Base-by-base conservation (phyloP, 2,329 filamentous ascomycete genomes). In the Cladosporium halotolerans region DNA sequence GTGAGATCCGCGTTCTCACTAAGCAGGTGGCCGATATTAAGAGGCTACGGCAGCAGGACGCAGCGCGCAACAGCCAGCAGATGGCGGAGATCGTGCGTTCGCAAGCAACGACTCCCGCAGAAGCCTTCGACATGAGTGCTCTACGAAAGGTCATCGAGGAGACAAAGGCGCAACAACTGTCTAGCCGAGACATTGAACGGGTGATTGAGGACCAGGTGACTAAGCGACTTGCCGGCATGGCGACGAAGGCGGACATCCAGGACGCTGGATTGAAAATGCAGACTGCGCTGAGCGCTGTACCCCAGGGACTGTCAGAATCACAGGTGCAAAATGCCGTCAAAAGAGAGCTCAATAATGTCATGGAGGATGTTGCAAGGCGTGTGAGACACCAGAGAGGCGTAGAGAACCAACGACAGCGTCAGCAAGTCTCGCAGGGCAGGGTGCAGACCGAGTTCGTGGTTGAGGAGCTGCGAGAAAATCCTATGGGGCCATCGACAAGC, bases 91-190 rank as follows among this genome's bases (percentile, higher is more conserved):
- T 54, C 19, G 39, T 39, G 9, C 44, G 45, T 1, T 42, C 41
- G n/a, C 46, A 55, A 39, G 43, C 54, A 45, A n/a, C 48, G 3
- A 28, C 48, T 9, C 45, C 42, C 9, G 14, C 36, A 7, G 39
- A 36, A 9, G 41, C 43, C 3, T 38, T 57, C n/a, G 55, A 57
- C 18, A 48, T 55, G 40, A 40, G 32, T 31, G 38, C 48, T 2
- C 19, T 59, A n/a, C 33, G 53, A 14, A 56, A 52, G 13, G 46
- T 57, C 11, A 52, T 58, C 7, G 38, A n/a, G 2, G 54, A 58
- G 34, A 43, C 57, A 2, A 44, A 53, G 13, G 39, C 54, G 6
- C 38, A 53, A 13, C 49, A 50, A 11, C 23, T 54, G 3, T 48
- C 49, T 6, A 42, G 11, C 11, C 33, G 16, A 45, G 57, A 59